Percentiles rank a stretch among this genome's conserved stretches.
phyloP scores from a whole-genome alignment of 345 rosid genomes.

The Firmiana major region DNA sequence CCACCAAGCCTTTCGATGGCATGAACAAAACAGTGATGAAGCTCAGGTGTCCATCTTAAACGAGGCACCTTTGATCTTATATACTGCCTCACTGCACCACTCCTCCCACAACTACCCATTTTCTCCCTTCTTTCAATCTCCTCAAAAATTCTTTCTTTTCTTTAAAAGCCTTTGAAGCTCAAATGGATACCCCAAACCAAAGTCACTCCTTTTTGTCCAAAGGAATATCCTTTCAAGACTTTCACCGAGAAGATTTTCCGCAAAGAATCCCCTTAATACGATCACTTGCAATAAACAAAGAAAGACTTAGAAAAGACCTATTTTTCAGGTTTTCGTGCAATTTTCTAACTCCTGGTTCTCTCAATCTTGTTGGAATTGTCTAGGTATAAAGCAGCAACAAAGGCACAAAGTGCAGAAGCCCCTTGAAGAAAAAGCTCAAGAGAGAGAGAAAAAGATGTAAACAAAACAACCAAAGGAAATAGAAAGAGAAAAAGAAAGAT shows the following conservation, averaged over 20 bases:
- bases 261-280: neutral
- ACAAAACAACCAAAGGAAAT: neutral
- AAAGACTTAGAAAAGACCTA: neutral
- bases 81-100: conserved; percentile 77
- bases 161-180: conserved; percentile 3
- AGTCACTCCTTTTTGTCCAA: neutral
- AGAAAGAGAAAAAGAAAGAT: conserved; percentile 18
- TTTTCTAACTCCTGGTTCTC: neutral
- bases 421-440: neutral
- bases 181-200: conserved; percentile 11
- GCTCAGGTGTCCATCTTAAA: conserved; percentile 95
- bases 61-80: conserved; percentile 89
- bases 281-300: neutral
- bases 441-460: neutral
- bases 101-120: conserved; percentile 77
- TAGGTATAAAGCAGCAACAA: conserved; percentile 11
- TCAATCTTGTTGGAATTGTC: conserved; percentile 13
- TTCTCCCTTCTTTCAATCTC: neutral
- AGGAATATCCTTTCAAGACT: neutral
- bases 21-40: conserved; percentile 84
- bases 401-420: conserved; percentile 10
- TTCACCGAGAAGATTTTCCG: neutral
- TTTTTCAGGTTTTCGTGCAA: neutral
- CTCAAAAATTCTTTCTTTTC: neutral
- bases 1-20: conserved; percentile 94